Evolutionary conservation across 495 filamentous ascomycete genomes (phyloP), one percentile per base, ranked within the genome.

Genomic region (Acidomyces sp.): DNA sequence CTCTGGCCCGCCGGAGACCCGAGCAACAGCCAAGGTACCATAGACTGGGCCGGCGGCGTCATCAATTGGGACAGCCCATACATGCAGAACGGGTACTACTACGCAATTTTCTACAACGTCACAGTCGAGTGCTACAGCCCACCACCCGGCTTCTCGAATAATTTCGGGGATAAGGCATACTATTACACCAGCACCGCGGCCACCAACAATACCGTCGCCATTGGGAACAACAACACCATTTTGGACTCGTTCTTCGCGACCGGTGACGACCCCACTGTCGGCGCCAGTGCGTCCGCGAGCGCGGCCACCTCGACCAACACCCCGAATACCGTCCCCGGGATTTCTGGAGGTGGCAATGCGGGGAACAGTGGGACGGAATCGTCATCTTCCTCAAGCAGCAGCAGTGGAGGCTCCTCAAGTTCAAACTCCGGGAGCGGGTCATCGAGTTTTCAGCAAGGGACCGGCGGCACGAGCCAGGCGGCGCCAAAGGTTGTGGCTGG

Each of bases 1-100:
- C 74, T 96, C 55, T 97, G 90, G 90, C 92, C 90, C 43, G 90
- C 83, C 48, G 90, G 90, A 52, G 69, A 78, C 33, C 59, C 75
- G 16, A 70, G 72, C 60, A 94, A 93, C 56, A 81, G 72, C 20
- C 40, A 77, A 52, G 90, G 92, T 45, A 96, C 90, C 12, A 74
- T 94, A 46, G 71, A 74, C 34, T 97, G 90, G 90, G 80, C 90
- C 11, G 90, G 90, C 52, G 90, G 90, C 45, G 61, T 69, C 41
- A 85, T 97, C 48, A 70, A 92, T 63, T 97, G 90, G 90, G 71
- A 82, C 56, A 73, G 69, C 48, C 63, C 66, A 34, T 81, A 88
- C 56, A 87, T 94, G 68, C 63, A 86, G 68, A 63, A 78, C 54
- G 82, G 82, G 7, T 95, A 95, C 68, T 92, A 93, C 70, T 94